Conservation (phyloP, 345 rosid species). For the Euclidium syriacum region DNA sequence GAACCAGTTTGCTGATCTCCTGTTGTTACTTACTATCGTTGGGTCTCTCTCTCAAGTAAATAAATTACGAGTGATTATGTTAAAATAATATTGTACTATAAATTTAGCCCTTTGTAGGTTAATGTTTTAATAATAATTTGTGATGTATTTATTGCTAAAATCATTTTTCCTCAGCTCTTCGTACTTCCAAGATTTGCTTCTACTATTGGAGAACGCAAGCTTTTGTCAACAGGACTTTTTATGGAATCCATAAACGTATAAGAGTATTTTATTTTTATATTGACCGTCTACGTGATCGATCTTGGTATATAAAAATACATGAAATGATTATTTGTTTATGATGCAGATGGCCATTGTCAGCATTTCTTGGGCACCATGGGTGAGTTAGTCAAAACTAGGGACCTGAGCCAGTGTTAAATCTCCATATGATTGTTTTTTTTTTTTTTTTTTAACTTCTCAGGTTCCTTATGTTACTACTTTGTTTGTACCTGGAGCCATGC, state of each 20-base stretch:
- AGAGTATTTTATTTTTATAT: neutral
- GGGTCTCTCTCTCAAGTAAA: constrained; percentile 62
- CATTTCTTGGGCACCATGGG: constrained; percentile 83
- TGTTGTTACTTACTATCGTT: constrained; percentile 49
- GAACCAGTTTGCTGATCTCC: constrained; percentile 67
- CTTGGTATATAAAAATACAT: neutral
- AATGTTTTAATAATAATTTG: neutral
- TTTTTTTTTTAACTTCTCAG: constrained; percentile 30
- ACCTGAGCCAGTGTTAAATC: neutral
- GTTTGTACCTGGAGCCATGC: constrained; percentile 31
- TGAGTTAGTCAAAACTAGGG: constrained; percentile 27
- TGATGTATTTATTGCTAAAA: neutral
- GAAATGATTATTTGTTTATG: neutral
- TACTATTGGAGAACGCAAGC: constrained; percentile 48
- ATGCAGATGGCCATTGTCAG: constrained; percentile 67
- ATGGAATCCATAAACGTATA: constrained; percentile 41
- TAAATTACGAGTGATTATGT: neutral
- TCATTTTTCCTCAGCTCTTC: constrained; percentile 48
- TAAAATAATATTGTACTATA: neutral
- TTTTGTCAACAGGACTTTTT: constrained; percentile 71
- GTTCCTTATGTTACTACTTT: constrained; percentile 63
- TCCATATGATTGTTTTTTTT: constrained; percentile 1
- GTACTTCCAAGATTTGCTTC: constrained; percentile 62
- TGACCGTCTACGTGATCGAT: neutral
- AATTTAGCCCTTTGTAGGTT: neutral